phyloP scores from a whole-genome alignment of 768 basidiomycete species.

The Tylopilus sp. region DNA sequence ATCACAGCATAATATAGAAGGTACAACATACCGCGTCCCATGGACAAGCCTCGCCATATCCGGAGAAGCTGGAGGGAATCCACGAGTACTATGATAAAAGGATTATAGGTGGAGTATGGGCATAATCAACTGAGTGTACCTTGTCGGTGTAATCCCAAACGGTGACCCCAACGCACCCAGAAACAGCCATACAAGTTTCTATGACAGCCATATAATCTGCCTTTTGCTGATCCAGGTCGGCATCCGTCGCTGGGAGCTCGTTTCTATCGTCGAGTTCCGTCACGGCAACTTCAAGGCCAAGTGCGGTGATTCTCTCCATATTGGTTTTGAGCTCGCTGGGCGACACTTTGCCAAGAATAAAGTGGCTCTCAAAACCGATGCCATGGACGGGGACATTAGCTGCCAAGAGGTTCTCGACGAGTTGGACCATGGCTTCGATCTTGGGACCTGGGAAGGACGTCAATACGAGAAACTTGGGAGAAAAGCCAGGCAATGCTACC shows the following conservation, averaged over 20 bases:
- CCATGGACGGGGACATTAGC: constrained; percentile 55
- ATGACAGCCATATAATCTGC: constrained; percentile 56
- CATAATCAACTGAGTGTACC: constrained; percentile 12
- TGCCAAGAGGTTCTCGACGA: constrained; percentile 46
- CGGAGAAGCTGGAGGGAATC: constrained; percentile 6
- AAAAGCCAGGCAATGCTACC: constrained; percentile 13
- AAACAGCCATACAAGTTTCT: constrained; percentile 45
- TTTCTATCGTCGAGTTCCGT: constrained; percentile 69
- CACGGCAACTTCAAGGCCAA: constrained; percentile 65
- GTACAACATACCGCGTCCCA: constrained; percentile 18
- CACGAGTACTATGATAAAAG: constrained; percentile 12
- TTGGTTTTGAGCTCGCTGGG: constrained; percentile 42
- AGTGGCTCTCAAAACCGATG: constrained; percentile 58
- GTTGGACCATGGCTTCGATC: constrained; percentile 50
- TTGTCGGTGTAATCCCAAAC: constrained; percentile 43
- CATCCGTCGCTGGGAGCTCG: constrained; percentile 44
- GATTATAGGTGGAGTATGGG: constrained; percentile 4
- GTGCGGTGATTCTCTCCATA: constrained; percentile 17
- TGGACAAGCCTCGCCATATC: constrained; percentile 15
- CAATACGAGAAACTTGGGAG: not conserved
- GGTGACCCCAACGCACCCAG: constrained; percentile 27
- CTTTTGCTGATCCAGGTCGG: constrained; percentile 50
- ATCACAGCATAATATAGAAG: no score
- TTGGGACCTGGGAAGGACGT: constrained; percentile 8
- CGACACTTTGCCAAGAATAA: constrained; percentile 57